Evolutionary conservation across 441 rosid genomes (phyloP).

Genomic region (Hypseocharis bilobata): DNA sequence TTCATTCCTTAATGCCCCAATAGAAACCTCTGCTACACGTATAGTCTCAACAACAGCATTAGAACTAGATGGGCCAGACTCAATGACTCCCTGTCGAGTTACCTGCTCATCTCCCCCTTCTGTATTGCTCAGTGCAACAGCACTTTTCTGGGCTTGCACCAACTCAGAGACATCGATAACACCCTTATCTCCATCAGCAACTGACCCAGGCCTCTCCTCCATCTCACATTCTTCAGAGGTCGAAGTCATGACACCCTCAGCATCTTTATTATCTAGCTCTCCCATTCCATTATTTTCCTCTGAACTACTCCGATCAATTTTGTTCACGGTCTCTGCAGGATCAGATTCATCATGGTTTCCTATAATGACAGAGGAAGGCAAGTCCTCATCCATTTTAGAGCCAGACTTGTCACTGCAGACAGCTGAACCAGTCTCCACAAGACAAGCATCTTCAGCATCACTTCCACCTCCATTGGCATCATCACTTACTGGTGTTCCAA

Average conservation of each 20-base stretch:
- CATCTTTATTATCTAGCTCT: constrained; percentile 22
- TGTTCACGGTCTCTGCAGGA: constrained; percentile 23
- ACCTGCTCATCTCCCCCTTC: constrained; percentile 25
- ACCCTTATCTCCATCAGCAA: constrained; percentile 25
- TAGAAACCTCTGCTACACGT: constrained; percentile 24
- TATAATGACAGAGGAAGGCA: constrained; percentile 26
- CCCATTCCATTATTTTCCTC: constrained; percentile 30
- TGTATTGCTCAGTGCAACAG: constrained; percentile 22
- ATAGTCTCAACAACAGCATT: constrained; percentile 28
- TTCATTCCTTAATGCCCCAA: constrained; percentile 26
- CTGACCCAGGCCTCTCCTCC: constrained; percentile 21
- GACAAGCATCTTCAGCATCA: constrained; percentile 57
- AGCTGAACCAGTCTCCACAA: constrained; percentile 44
- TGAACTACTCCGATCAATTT: constrained; percentile 30
- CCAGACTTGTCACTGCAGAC: constrained; percentile 37
- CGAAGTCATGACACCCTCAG: constrained; percentile 25
- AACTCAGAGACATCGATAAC: constrained; percentile 26
- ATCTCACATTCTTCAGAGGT: constrained; percentile 28
- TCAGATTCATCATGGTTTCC: constrained; percentile 34
- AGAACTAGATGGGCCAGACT: constrained; percentile 27
- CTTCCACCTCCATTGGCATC: constrained; percentile 63
- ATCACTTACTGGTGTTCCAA: constrained; percentile 41
- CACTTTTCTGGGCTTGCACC: constrained; percentile 23
- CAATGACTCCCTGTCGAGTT: constrained; percentile 20
- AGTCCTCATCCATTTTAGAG: constrained; percentile 34